Evolutionary conservation across 306 rosid species (phyloP).

Genomic region (Cucumis melo): DNA sequence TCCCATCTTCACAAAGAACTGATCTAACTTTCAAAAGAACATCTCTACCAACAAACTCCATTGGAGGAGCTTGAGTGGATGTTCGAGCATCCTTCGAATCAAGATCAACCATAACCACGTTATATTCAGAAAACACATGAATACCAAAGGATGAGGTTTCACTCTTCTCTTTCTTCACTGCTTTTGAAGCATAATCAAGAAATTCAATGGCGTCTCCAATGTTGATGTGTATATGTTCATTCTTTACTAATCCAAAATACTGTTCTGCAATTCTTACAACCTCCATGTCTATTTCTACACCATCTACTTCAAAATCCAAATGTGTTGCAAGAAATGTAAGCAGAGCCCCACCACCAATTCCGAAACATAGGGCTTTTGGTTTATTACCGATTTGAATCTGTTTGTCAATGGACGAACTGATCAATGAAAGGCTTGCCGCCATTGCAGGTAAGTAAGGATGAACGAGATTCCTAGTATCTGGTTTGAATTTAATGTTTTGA

Average conservation of each 20-base stretch:
- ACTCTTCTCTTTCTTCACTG: neutral
- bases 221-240: conserved; percentile 21
- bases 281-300: conserved; percentile 52
- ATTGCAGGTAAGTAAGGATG: conserved; percentile 78
- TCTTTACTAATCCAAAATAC: conserved; percentile 50
- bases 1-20: conserved; percentile 48
- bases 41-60: conserved; percentile 40
- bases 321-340: conserved; percentile 37
- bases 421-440: conserved; percentile 57
- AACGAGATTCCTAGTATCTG: conserved; percentile 41
- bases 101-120: conserved; percentile 60
- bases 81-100: conserved; percentile 42
- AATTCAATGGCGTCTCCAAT: conserved; percentile 37
- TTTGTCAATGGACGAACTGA: conserved; percentile 20
- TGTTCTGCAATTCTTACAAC: conserved; percentile 46
- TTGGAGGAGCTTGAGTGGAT: conserved; percentile 48
- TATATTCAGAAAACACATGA: conserved; percentile 20
- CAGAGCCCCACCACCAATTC: conserved; percentile 91
- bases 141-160: neutral
- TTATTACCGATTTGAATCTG: conserved; percentile 28
- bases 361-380: conserved; percentile 69
- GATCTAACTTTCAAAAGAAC: conserved; percentile 44
- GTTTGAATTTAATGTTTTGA: conserved; percentile 34
- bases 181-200: too few relatives aligned
- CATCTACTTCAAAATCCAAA: conserved; percentile 53